A percentile compares a stretch with the other conserved stretches of the same genome.
These are phyloP conservation scores for Suhomyces xylopsoci DNA, from an alignment of 805 yeast species.

Conservation along the genomic window DNA sequence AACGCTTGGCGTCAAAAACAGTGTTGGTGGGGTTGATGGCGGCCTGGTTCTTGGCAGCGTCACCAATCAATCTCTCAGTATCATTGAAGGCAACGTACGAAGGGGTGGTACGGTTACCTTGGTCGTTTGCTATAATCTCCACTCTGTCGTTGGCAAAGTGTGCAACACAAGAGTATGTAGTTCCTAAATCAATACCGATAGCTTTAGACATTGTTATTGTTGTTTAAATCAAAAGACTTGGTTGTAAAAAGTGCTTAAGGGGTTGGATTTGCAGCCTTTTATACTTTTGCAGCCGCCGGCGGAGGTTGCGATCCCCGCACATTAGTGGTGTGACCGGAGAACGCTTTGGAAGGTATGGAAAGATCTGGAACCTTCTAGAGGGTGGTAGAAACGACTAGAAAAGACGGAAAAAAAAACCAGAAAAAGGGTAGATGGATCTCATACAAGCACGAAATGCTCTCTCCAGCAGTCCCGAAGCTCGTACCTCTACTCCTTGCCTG, in stretches of 20 bases:
- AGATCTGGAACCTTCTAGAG: conserved; percentile 3
- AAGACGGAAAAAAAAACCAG: background rate
- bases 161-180: conserved; percentile 97
- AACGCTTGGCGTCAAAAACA: conserved; percentile 92
- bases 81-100: conserved; percentile 96
- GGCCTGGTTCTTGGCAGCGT: conserved; percentile 98
- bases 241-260: background rate
- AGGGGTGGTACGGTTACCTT: conserved; percentile 98
- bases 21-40: conserved; percentile 95
- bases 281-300: background rate
- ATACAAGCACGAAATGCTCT: background rate
- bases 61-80: conserved; percentile 92
- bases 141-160: conserved; percentile 67
- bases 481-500: background rate
- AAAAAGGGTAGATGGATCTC: background rate
- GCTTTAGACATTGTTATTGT: conserved; percentile 17
- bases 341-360: background rate
- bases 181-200: conserved; percentile 96
- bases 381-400: background rate
- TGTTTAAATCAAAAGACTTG: background rate
- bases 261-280: conserved; percentile 3
- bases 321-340: conserved; percentile 3
- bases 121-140: conserved; percentile 94
- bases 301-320: conserved; percentile 6
- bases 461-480: background rate